phyloP scores from a whole-genome alignment of 768 basidiomycete genomes.

The Russula sp. region DNA sequence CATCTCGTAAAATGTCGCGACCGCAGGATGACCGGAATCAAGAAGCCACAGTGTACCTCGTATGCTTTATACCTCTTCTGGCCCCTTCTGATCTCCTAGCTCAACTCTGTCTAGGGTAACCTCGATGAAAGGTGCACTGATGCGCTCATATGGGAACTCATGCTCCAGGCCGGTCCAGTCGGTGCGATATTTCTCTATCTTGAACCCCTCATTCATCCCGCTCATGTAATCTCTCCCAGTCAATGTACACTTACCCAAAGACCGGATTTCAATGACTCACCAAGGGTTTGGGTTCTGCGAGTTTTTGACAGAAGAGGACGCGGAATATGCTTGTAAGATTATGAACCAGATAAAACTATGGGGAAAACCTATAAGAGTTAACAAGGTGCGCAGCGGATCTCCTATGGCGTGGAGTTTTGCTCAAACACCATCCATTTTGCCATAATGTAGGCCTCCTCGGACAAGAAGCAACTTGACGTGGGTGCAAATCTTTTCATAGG shows the following conservation, averaged over 20 bases:
- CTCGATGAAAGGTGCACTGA: conserved; percentile 93
- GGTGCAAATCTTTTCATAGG: conserved; percentile 97
- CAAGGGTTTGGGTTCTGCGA: conserved; percentile 99
- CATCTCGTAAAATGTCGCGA: conserved; percentile 30
- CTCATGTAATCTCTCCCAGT: conserved; percentile 38
- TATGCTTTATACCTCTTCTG: not conserved
- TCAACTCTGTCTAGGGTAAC: conserved; percentile 60
- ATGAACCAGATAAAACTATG: conserved; percentile 60
- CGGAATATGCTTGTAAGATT: conserved; percentile 99
- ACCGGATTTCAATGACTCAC: conserved; percentile 95
- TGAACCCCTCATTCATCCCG: not conserved
- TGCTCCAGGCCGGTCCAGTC: conserved; percentile 98
- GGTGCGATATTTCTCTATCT: conserved; percentile 46
- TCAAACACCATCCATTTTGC: not conserved
- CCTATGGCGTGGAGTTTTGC: not conserved
- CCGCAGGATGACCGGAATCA: conserved; percentile 52
- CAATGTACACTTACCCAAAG: conserved; percentile 97
- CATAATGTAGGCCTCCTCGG: conserved; percentile 75
- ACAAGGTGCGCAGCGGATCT: conserved; percentile 56
- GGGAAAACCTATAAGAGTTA: too few relatives aligned
- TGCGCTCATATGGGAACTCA: conserved; percentile 94
- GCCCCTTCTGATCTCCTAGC: not conserved
- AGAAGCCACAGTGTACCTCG: conserved; percentile 56
- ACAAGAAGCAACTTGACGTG: conserved; percentile 96
- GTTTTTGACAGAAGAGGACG: conserved; percentile 97